phyloP scores from a whole-genome alignment of 2,329 filamentous ascomycete species.

The Xylaria sp. region DNA sequence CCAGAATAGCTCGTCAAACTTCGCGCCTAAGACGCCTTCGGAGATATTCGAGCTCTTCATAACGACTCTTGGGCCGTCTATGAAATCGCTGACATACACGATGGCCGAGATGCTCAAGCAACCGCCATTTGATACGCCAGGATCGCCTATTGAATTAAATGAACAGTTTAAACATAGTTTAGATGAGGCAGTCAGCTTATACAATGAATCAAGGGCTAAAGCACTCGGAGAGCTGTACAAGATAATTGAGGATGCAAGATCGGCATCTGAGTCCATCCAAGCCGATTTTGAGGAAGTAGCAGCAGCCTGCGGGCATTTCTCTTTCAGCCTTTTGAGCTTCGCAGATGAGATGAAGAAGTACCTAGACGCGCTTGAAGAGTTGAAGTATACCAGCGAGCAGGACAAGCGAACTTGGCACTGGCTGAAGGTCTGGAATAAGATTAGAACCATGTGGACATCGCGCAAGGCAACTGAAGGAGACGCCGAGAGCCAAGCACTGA shows the following conservation, averaged over 20 bases:
- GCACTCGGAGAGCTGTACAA: conserved; percentile 84
- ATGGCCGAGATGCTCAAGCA: conserved; percentile 89
- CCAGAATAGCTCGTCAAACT: conserved; percentile 45
- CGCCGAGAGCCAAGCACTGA: conserved; percentile 57
- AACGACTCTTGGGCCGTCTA: conserved; percentile 85
- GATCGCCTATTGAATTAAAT: conserved; percentile 78
- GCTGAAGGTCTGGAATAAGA: conserved; percentile 78
- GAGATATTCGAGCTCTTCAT: conserved; percentile 96
- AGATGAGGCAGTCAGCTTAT: conserved; percentile 81
- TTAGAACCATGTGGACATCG: conserved; percentile 48
- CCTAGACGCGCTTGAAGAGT: conserved; percentile 83
- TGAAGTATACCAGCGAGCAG: conserved; percentile 77
- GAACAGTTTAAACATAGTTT: conserved; percentile 84
- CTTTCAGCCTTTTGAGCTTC: conserved; percentile 89
- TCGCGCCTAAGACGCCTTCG: conserved; percentile 67
- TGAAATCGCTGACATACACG: conserved; percentile 95
- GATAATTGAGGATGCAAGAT: conserved; percentile 76
- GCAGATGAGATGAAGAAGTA: conserved; percentile 89
- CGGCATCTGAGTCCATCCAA: conserved; percentile 78
- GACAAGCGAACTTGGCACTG: conserved; percentile 80
- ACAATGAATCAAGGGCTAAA: conserved; percentile 77
- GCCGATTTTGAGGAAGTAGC: conserved; percentile 97
- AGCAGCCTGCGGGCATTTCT: conserved; percentile 97
- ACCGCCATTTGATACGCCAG: conserved; percentile 79
- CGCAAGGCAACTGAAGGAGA: conserved; percentile 49